Evolutionary conservation across 2,329 filamentous ascomycete genomes (phyloP), one percentile per base, ranked within the genome.

Genomic region (Cercospora zeae-maydis): DNA sequence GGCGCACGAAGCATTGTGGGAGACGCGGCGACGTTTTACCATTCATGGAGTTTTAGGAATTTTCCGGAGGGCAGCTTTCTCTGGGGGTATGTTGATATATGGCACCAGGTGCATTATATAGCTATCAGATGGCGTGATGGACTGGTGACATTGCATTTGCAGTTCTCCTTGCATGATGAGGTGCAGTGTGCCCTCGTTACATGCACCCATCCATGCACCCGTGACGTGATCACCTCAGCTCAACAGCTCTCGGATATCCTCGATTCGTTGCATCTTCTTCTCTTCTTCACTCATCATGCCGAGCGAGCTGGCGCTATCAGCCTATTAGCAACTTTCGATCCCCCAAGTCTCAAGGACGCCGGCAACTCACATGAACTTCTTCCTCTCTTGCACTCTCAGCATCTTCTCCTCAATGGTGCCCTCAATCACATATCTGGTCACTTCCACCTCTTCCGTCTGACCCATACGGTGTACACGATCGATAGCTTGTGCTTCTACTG

Each of bases 401-500:
- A 99, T 99, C 76, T 93, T 87, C 76, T 95, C 91, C 80, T 99
- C 95, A 39, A 99, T 96, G 67, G 92, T 97, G 52, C 88, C 87
- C 76, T 90, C 89, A 1, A 96, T 90, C 62, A 99, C 89, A 73
- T 98, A 98, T 30, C 95, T 82, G 69, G 88, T 88, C 0, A 99
- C 93, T 61, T 87, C 86, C 1, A 99, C 95, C 71, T 93, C 90
- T 14, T 87, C 84, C 55, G 90, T 87, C 76, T 99, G 95, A 0
- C 95, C 95, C 91, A 99, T 97, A 8, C 95, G 87, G 79, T 99
- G 95, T 34, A 99, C 92, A 1, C 95, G 91, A 79, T 99, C 95
- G 72, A 99, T 98, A 8, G 95, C 95, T 77, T 99, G 95, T 4
- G 93, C 92, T 78, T 99, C 95, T 11, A 98, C 88, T 0, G 95